phyloP scores from a whole-genome alignment of 495 filamentous ascomycete genomes.

The Cercophora samala region DNA sequence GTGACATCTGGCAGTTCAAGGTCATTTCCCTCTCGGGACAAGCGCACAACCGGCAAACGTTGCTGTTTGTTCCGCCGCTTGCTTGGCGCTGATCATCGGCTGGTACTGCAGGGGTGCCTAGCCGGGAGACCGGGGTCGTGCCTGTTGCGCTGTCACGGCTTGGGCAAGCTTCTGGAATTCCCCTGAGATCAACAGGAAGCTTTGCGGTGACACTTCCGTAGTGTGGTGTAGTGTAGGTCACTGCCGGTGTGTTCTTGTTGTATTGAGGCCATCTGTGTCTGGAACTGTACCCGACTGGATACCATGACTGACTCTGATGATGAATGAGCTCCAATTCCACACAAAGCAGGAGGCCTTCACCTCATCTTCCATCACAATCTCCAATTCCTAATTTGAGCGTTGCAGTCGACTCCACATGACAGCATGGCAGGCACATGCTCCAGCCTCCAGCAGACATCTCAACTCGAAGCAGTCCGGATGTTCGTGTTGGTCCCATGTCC shows the following conservation, averaged over 20 bases:
- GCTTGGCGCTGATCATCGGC: slow-evolving; percentile 34
- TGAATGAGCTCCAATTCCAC: too few species aligned
- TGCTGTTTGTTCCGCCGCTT: slow-evolving; percentile 25
- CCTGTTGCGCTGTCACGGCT: neutral
- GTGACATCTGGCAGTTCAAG: slow-evolving; percentile 4
- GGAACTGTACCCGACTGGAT: neutral
- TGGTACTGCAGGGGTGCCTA: slow-evolving; percentile 19
- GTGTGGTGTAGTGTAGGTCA: neutral
- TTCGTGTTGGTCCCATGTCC: neutral
- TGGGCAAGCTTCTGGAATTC: neutral
- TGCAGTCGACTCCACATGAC: neutral
- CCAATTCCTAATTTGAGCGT: neutral
- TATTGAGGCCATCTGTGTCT: too few species aligned
- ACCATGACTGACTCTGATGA: neutral
- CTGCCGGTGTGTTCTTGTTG: too few species aligned
- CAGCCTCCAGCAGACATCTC: neutral
- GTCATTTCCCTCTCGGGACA: slow-evolving; percentile 15
- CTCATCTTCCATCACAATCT: neutral
- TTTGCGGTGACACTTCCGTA: neutral
- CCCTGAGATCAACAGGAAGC: neutral
- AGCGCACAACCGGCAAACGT: slow-evolving; percentile 10
- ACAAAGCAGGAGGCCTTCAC: neutral
- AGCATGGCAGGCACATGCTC: neutral
- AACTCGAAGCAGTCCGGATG: neutral
- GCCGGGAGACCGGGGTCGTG: neutral